Base-by-base conservation (phyloP, 208 protist genomes). In the Naegleria lovaniensis region DNA sequence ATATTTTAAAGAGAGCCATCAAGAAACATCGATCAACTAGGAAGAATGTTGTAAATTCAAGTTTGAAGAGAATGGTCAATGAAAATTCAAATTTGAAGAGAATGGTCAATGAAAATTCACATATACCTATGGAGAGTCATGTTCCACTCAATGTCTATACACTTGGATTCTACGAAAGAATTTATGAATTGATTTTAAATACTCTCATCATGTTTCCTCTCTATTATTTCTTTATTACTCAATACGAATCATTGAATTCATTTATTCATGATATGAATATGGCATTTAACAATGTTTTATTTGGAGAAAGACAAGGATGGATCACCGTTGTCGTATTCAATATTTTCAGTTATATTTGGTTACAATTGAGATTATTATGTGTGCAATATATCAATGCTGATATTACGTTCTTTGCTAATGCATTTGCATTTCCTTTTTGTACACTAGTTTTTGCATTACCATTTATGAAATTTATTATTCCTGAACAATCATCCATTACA, bases 341-440 rank as follows among this genome's bases (percentile, higher is more conserved):
- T 79, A 36, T 79, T 79, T 4, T 36, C 36, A 36, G 29, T 36
- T 79, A 79, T 33, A 79, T 79, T 79, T 79, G 67, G 67, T 33
- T 79, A 36, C 16, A 36, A 36, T 79, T 79, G 29, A 79, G 67
- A 79, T 79, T 79, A 79, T 13, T 36, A 0, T 79, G 67, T 79
- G 67, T 79, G n/a, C 0, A 79, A 79, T 79, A 79, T 33, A 79
- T 79, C n/a, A 79, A 79, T 79, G 67, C 67, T 36, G 67, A 79
- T 79, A 79, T 79, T 79, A 79, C 67, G 6, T 79, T 79, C 25
- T 79, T 79, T 79, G 67, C 67, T 9, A 79, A 79, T 79, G 67
- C 67, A 29, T 79, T 79, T 36, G 67, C 67, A 11, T 79, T 79
- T 79, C 67, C 67, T 15, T 79, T 79, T 79, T 79, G 67, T 33